Conservation (phyloP, 2,329 filamentous ascomycete species). For the Phyllosticta citribraziliensis region DNA sequence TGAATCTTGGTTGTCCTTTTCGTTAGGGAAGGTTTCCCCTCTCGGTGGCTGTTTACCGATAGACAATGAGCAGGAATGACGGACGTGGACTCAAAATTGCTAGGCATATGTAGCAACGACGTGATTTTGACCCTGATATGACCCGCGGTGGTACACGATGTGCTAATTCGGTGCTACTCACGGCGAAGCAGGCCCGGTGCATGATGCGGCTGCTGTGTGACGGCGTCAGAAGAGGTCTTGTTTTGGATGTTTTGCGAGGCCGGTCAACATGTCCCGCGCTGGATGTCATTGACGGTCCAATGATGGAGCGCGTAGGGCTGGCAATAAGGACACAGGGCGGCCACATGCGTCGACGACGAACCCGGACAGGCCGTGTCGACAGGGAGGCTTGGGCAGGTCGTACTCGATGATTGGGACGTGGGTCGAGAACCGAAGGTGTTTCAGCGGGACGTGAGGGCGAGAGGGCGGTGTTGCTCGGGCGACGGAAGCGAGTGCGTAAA, state of each 20-base stretch:
- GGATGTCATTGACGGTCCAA: neutral
- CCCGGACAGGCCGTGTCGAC: neutral
- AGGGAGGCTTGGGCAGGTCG: neutral
- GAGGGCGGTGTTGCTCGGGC: neutral
- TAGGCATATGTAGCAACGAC: neutral
- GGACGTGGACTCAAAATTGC: neutral
- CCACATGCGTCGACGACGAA: neutral
- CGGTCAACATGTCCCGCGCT: neutral
- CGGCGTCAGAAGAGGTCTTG: neutral
- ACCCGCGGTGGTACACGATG: neutral
- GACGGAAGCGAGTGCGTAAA: neutral
- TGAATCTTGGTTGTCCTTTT: constrained; percentile 8
- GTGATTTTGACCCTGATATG: neutral
- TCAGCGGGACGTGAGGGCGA: neutral
- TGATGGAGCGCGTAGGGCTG: neutral
- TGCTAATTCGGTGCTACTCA: neutral
- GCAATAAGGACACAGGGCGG: neutral
- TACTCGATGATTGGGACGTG: neutral
- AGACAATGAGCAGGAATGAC: constrained; percentile 8
- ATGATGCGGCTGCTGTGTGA: neutral
- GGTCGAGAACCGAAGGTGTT: neutral
- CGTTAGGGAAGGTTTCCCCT: constrained; percentile 3
- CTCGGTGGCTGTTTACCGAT: constrained; percentile 8
- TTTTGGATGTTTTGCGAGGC: neutral
- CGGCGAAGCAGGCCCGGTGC: neutral